Conservation (phyloP, 176 grass and related monocot species). For the Oryza australiensis region DNA sequence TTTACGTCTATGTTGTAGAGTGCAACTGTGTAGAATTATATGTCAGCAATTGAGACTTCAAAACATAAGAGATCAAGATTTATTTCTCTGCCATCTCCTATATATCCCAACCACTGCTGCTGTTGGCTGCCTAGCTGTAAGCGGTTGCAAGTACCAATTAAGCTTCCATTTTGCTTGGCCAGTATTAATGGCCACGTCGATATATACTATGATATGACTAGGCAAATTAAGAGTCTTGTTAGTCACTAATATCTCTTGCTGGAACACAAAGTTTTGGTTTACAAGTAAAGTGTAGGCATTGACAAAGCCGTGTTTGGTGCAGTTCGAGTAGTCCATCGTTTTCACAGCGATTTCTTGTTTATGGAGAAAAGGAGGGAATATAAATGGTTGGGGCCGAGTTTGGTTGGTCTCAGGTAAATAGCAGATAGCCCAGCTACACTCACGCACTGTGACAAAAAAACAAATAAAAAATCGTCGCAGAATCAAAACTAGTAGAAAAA, state of each 20-base stretch:
- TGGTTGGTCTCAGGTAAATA: not conserved
- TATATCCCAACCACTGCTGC: not conserved
- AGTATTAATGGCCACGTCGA: not conserved
- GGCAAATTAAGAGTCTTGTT: not conserved
- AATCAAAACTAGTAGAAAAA: not conserved
- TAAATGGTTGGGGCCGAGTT: conserved; percentile 22
- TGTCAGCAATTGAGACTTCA: not conserved
- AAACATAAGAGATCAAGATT: not conserved
- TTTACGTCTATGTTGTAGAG: too few relatives aligned
- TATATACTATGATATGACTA: conserved; percentile 9
- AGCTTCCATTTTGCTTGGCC: not conserved
- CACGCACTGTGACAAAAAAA: not conserved
- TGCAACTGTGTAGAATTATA: too few relatives aligned
- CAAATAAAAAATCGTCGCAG: not conserved
- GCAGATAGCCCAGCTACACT: not conserved
- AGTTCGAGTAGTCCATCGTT: conserved; percentile 20
- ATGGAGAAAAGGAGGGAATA: conserved; percentile 31
- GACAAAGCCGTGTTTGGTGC: conserved; percentile 25
- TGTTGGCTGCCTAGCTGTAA: not conserved
- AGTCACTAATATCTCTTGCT: not conserved
- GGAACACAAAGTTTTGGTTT: conserved; percentile 1
- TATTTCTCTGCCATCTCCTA: not conserved
- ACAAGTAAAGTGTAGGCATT: conserved; percentile 1
- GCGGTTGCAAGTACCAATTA: not conserved
- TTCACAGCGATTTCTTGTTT: conserved; percentile 36